These are phyloP conservation scores for Gossypium aridum DNA, from an alignment of 441 rosid genomes.

Conservation along the genomic window DNA sequence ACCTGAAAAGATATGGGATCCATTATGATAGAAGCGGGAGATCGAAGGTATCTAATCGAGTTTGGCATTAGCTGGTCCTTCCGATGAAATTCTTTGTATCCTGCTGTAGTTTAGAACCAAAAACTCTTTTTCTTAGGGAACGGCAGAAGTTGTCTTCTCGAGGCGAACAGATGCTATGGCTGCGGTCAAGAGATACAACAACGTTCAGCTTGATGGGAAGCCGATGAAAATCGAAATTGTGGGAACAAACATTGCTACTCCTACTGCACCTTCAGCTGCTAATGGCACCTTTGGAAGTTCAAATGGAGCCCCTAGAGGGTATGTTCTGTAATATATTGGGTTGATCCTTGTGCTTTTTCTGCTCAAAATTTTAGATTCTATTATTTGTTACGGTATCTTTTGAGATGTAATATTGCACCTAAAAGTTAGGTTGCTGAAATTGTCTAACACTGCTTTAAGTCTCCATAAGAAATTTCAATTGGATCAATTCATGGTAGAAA, in stretches of 20 bases:
- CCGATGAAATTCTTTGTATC: constrained; percentile 40
- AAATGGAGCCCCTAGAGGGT: constrained; percentile 64
- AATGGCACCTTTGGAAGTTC: constrained; percentile 37
- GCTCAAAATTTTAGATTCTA: neutral
- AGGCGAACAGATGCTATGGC: constrained; percentile 66
- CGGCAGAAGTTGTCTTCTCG: constrained; percentile 81
- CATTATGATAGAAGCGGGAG: constrained; percentile 94
- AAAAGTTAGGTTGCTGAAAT: neutral
- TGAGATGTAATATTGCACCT: neutral
- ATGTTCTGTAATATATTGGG: constrained; percentile 16
- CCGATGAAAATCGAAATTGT: constrained; percentile 93
- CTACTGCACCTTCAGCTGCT: constrained; percentile 33
- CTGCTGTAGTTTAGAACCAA: constrained; percentile 34
- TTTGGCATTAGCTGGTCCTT: constrained; percentile 36
- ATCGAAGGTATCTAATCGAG: constrained; percentile 73
- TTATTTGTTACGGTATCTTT: neutral
- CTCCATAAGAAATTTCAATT: neutral
- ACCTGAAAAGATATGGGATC: constrained; percentile 65
- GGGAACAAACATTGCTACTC: constrained; percentile 53
- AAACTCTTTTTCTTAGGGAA: constrained; percentile 56
- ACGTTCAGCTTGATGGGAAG: constrained; percentile 90
- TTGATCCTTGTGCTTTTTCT: neutral
- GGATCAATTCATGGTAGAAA: neutral
- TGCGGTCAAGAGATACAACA: constrained; percentile 83
- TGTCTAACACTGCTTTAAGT: neutral